Conservation (phyloP, 441 rosid species). For the Gossypium gossypioides region DNA sequence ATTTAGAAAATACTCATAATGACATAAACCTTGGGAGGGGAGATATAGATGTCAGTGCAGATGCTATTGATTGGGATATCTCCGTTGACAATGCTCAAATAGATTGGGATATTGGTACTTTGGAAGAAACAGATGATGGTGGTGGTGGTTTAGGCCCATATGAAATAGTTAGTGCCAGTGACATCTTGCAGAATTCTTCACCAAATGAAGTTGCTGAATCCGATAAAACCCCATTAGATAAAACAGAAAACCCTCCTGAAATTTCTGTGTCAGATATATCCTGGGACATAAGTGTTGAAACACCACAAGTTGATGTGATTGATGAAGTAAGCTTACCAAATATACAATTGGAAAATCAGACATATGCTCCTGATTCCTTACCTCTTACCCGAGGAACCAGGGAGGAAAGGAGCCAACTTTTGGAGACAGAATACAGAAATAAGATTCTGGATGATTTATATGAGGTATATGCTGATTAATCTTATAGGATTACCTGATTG, state of each 20-base stretch:
- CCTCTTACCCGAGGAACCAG: constrained; percentile 30
- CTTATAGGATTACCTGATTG: background rate
- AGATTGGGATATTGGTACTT: constrained; percentile 87
- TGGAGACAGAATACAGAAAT: constrained; percentile 83
- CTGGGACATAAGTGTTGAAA: constrained; percentile 88
- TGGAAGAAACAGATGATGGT: constrained; percentile 64
- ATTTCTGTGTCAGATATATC: constrained; percentile 55
- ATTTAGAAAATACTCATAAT: constrained; percentile 35
- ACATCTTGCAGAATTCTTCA: constrained; percentile 41
- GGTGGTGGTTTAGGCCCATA: constrained; percentile 86
- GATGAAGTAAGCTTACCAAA: constrained; percentile 36
- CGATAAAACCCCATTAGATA: constrained; percentile 25
- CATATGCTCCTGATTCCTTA: constrained; percentile 26
- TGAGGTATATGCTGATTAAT: constrained; percentile 43
- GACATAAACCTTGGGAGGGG: constrained; percentile 29
- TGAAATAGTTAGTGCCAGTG: constrained; percentile 78
- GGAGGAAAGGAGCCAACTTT: constrained; percentile 70
- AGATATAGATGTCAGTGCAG: constrained; percentile 38
- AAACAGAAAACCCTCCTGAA: constrained; percentile 33
- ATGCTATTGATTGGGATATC: constrained; percentile 85
- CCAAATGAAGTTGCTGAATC: constrained; percentile 30
- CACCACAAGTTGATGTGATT: constrained; percentile 64
- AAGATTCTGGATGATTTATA: constrained; percentile 85
- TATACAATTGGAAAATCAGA: constrained; percentile 32
- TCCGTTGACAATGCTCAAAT: constrained; percentile 68